These are phyloP conservation scores for Dryadomyces quercus-mongolicae DNA, from an alignment of 2,329 filamentous ascomycete genomes.

Conservation along the genomic window DNA sequence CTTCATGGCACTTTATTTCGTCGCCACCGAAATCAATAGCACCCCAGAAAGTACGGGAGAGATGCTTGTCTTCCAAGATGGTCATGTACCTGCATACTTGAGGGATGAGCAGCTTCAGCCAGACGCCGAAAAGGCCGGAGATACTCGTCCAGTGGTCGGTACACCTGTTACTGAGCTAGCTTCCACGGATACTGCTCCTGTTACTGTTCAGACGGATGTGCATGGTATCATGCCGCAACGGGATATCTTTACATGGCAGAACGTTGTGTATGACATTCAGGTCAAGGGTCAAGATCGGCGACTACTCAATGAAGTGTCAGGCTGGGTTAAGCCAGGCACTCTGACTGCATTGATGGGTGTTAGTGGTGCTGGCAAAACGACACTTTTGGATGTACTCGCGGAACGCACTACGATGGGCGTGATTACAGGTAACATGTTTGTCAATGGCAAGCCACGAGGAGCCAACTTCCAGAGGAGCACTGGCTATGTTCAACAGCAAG, in stretches of 20 bases:
- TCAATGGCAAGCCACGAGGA: constrained; percentile 54
- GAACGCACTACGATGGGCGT: constrained; percentile 80
- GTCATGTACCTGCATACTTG: constrained; percentile 29
- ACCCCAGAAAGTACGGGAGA: background rate
- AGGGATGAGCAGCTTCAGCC: background rate
- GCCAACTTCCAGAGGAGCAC: constrained; percentile 81
- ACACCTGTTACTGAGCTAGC: background rate
- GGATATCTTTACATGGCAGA: constrained; percentile 74
- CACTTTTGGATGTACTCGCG: constrained; percentile 74
- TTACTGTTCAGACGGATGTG: background rate
- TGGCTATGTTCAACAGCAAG: constrained; percentile 80
- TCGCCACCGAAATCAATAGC: constrained; percentile 34
- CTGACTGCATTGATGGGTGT: constrained; percentile 88
- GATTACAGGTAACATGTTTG: constrained; percentile 69
- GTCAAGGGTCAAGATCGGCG: constrained; percentile 66
- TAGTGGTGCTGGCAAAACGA: constrained; percentile 84
- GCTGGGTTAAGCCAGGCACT: constrained; percentile 87
- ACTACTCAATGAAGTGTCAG: constrained; percentile 75
- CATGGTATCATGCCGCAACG: constrained; percentile 39
- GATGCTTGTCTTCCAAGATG: constrained; percentile 4
- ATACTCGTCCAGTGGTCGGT: background rate
- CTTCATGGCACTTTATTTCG: constrained; percentile 42
- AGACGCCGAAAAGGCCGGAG: constrained; percentile 1
- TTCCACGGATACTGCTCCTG: background rate
- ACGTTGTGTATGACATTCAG: constrained; percentile 65